phyloP scores from a whole-genome alignment of 1,284 basidiomycete genomes.

The Spongispora temasekensis region DNA sequence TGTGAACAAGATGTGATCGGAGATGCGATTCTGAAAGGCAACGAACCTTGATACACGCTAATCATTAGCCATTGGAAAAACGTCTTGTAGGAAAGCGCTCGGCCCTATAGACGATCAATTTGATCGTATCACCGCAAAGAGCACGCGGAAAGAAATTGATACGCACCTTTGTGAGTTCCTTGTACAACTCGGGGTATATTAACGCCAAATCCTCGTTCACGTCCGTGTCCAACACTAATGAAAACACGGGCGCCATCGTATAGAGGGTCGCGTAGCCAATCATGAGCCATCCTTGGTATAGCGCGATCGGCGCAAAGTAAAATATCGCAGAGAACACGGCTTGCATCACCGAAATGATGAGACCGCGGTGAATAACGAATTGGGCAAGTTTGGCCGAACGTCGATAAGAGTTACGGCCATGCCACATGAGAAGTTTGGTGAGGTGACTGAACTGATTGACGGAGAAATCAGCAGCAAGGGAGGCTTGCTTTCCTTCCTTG shows the following conservation, averaged over 20 bases:
- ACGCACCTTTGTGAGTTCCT: constrained; percentile 89
- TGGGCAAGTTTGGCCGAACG: constrained; percentile 97
- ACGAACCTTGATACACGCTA: constrained; percentile 91
- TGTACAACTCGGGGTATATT: constrained; percentile 97
- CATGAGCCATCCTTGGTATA: constrained; percentile 99
- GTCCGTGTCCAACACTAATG: constrained; percentile 93
- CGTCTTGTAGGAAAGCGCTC: constrained; percentile 92
- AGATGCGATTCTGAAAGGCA: too few species aligned
- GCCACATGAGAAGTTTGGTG: constrained; percentile 95
- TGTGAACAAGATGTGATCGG: neutral
- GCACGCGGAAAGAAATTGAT: neutral
- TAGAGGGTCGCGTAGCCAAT: constrained; percentile 98
- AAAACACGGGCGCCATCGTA: constrained; percentile 99
- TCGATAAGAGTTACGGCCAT: constrained; percentile 97
- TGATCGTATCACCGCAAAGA: neutral
- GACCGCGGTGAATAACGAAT: constrained; percentile 97
- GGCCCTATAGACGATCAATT: constrained; percentile 60
- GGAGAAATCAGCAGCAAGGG: constrained; percentile 96
- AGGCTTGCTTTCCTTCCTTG: constrained; percentile 98
- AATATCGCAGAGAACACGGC: constrained; percentile 98
- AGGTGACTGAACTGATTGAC: constrained; percentile 95
- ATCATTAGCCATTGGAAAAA: constrained; percentile 99
- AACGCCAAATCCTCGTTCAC: constrained; percentile 95
- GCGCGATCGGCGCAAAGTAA: constrained; percentile 97
- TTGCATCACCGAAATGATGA: constrained; percentile 98